A percentile compares a stretch with the other conserved stretches of the same genome.
Conservation (phyloP, 1,284 basidiomycete genomes). For the Schizophyllum amplum region DNA sequence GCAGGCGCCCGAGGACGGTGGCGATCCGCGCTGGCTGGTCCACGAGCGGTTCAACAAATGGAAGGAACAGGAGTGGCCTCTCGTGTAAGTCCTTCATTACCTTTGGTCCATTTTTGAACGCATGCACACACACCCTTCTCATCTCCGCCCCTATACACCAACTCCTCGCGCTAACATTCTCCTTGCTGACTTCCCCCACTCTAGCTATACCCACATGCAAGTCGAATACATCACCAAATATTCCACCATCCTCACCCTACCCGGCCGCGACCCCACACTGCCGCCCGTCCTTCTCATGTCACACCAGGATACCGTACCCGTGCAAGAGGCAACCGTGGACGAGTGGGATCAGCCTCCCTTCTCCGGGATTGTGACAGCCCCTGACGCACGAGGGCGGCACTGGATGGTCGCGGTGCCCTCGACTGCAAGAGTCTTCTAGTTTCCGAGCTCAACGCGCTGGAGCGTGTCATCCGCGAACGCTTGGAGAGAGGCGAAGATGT, state of each 20-base stretch:
- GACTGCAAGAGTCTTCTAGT: neutral
- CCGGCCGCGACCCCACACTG: neutral
- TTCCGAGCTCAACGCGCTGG: neutral
- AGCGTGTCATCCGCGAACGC: neutral
- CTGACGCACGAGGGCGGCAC: neutral
- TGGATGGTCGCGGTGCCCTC: conserved; percentile 8
- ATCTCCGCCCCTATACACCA: too few species aligned
- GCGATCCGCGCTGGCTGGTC: neutral
- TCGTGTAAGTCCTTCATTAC: neutral
- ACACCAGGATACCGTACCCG: conserved; percentile 10
- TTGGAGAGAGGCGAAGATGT: neutral
- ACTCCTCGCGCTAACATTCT: neutral
- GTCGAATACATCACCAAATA: neutral
- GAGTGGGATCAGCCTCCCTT: conserved; percentile 8
- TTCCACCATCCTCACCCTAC: neutral
- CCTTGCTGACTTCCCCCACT: too few species aligned
- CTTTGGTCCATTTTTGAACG: neutral
- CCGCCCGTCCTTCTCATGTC: conserved; percentile 7
- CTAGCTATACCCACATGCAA: neutral
- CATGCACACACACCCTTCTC: too few species aligned
- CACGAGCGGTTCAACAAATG: neutral
- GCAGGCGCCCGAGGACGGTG: neutral
- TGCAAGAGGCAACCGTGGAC: conserved; percentile 4
- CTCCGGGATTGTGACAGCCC: conserved; percentile 1
- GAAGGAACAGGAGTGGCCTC: neutral